Evolutionary conservation across 192 early-diverging fungal genomes (phyloP).

Genomic region (Rhizoclosmatium sp.): DNA sequence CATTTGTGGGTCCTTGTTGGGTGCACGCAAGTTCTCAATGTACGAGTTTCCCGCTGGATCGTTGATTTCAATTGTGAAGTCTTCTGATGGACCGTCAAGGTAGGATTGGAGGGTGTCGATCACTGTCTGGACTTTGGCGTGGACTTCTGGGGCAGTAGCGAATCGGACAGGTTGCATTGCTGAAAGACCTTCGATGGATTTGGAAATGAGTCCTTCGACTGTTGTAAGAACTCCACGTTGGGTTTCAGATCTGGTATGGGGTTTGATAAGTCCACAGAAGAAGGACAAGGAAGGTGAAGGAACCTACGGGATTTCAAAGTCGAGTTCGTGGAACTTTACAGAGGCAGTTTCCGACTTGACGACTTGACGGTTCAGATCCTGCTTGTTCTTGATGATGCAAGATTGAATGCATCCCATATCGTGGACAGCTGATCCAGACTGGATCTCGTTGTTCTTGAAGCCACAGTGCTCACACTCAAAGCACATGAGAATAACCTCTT

Average conservation of each 20-base stretch:
- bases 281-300: neutral
- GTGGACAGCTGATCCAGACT: conserved; percentile 82
- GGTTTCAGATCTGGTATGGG: conserved; percentile 48
- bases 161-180: conserved; percentile 82
- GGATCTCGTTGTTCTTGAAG: conserved; percentile 88
- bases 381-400: conserved; percentile 67
- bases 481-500: conserved; percentile 82
- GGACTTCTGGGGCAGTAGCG: conserved; percentile 65
- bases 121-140: conserved; percentile 77
- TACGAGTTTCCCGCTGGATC: conserved; percentile 94
- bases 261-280: neutral
- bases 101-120: conserved; percentile 70
- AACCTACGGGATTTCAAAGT: conserved; percentile 82
- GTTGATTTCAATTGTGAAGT: conserved; percentile 83
- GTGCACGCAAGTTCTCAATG: conserved; percentile 84
- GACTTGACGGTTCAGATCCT: conserved; percentile 89
- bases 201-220: conserved; percentile 82
- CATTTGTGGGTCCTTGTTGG: conserved; percentile 80
- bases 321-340: conserved; percentile 81
- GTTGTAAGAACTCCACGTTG: conserved; percentile 87
- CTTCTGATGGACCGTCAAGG: conserved; percentile 53
- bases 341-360: conserved; percentile 86
- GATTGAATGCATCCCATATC: conserved; percentile 80
- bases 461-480: conserved; percentile 92
- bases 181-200: conserved; percentile 82